A percentile compares a stretch with the other conserved stretches of the same genome.
These are phyloP conservation scores for Strobilomyces confusus DNA, from an alignment of 768 basidiomycete species.

Conservation along the genomic window DNA sequence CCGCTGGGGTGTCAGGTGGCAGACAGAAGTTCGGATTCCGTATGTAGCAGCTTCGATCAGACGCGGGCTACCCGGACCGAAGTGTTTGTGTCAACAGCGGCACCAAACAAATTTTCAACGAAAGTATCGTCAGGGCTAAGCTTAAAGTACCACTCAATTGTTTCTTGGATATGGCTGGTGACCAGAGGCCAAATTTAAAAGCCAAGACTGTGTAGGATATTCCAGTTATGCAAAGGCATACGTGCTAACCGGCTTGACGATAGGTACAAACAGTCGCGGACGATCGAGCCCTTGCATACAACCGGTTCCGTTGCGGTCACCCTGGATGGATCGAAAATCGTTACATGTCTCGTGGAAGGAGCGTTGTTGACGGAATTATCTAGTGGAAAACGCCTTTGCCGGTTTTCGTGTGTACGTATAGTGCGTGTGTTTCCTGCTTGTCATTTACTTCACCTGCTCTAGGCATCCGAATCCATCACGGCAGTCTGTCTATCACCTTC, in stretches of 20 bases:
- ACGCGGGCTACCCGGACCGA: background rate
- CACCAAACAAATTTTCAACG: constrained; percentile 6
- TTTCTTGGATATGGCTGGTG: constrained; percentile 13
- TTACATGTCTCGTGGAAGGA: constrained; percentile 86
- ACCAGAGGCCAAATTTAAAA: constrained; percentile 38
- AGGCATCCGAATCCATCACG: constrained; percentile 86
- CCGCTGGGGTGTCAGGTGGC: no score
- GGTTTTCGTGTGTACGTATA: constrained; percentile 74
- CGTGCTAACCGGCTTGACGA: constrained; percentile 8
- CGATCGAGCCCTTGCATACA: constrained; percentile 81
- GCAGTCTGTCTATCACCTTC: constrained; percentile 80
- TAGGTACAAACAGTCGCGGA: constrained; percentile 74
- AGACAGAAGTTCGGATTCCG: no score
- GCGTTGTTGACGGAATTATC: constrained; percentile 79
- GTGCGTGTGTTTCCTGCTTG: background rate
- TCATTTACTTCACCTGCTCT: constrained; percentile 1
- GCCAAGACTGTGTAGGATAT: constrained; percentile 40
- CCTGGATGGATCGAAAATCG: constrained; percentile 69
- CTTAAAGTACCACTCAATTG: no score
- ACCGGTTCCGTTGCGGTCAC: constrained; percentile 82
- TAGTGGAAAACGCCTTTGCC: constrained; percentile 70
- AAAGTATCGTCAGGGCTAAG: constrained; percentile 7
- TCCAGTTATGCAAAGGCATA: background rate
- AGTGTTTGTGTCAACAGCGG: background rate
- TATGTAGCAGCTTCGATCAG: no score